Evolutionary conservation across 345 rosid genomes (phyloP).

Genomic region (Boechera divaricarpa): DNA sequence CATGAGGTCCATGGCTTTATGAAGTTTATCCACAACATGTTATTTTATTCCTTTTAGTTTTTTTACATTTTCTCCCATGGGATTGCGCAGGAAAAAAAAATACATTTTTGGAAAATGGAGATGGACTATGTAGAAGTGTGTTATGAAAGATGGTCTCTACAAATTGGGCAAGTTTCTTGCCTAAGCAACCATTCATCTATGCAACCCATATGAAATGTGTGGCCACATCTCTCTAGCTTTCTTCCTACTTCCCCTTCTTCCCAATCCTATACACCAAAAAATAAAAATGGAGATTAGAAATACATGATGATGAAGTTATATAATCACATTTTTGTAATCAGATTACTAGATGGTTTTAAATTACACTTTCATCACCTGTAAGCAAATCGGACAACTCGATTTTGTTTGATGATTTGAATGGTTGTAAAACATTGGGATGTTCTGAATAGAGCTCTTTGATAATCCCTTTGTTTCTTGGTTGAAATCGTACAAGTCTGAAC

Average conservation of each 20-base stretch:
- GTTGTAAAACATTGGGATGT: slow-evolving; percentile 51
- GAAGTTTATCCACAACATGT: neutral
- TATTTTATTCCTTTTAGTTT: neutral
- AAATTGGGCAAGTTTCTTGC: slow-evolving; percentile 78
- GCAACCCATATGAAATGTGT: slow-evolving; percentile 68
- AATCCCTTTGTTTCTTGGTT: slow-evolving; percentile 54
- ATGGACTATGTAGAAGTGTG: slow-evolving; percentile 2
- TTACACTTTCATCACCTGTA: slow-evolving; percentile 54
- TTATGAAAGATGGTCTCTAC: slow-evolving; percentile 56
- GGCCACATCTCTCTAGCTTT: slow-evolving; percentile 67
- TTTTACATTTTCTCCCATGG: neutral
- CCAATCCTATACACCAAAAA: slow-evolving; percentile 55
- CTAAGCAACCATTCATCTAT: slow-evolving; percentile 70
- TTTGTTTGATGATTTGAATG: slow-evolving; percentile 28
- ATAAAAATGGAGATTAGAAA: neutral
- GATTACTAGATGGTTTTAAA: neutral
- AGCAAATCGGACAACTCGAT: slow-evolving; percentile 67
- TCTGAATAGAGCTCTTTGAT: slow-evolving; percentile 47
- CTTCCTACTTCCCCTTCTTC: slow-evolving; percentile 62
- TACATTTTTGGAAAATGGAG: neutral
- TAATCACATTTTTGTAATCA: neutral
- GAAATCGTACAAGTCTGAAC: slow-evolving; percentile 62
- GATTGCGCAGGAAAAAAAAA: neutral
- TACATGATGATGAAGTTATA: neutral
- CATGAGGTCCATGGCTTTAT: slow-evolving; percentile 3